Conservation (phyloP, 257 asterid genomes). For the Knoxia roxburghii region DNA sequence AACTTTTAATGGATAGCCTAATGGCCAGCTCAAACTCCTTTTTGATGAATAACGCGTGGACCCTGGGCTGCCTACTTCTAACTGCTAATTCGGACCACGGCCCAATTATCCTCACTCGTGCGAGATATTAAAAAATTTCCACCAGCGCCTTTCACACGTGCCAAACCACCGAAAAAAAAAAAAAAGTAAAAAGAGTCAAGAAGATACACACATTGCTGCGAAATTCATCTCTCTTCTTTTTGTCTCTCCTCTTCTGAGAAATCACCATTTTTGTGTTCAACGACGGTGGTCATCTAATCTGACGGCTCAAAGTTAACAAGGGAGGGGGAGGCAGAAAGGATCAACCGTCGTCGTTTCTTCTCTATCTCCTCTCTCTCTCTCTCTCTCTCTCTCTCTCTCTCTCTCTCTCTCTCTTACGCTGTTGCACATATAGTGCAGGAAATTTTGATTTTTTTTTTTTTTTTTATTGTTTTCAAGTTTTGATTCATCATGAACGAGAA, state of each 20-base stretch:
- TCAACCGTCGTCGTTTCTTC: slow-evolving; percentile 16
- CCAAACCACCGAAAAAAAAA: background rate
- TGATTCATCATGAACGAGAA: slow-evolving; percentile 73
- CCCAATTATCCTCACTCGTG: slow-evolving; percentile 8
- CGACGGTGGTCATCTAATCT: slow-evolving; percentile 15
- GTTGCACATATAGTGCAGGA: slow-evolving; percentile 13
- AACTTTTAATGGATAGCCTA: no score
- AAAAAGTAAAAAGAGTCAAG: background rate
- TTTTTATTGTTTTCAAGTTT: background rate
- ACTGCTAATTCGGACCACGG: background rate
- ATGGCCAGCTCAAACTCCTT: no score
- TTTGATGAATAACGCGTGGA: slow-evolving; percentile 17
- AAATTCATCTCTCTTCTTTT: background rate
- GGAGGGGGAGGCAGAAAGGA: slow-evolving; percentile 22
- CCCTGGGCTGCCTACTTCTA: background rate
- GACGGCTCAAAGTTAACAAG: slow-evolving; percentile 12
- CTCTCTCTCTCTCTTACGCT: slow-evolving; percentile 13
- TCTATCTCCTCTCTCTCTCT: slow-evolving; percentile 17
- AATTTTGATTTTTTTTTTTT: background rate
- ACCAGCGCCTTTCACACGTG: background rate
- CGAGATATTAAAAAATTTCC: background rate
- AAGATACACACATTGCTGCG: background rate
- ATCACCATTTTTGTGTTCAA: background rate
- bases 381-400: slow-evolving; percentile 15
- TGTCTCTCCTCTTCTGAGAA: background rate